Base-by-base conservation (phyloP, 495 filamentous ascomycete genomes). In the Aspergillus biplanus region DNA sequence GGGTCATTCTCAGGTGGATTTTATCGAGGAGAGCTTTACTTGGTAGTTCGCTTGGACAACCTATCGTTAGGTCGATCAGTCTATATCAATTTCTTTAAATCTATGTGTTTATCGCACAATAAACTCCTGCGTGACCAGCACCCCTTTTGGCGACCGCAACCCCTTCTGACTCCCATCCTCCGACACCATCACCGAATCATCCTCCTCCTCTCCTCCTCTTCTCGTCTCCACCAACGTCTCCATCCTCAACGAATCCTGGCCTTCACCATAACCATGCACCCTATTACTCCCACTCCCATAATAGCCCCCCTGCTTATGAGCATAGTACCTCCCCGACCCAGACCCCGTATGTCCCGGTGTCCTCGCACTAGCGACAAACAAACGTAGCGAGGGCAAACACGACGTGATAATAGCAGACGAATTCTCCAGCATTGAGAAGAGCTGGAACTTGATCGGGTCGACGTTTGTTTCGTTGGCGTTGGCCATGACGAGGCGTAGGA, bases 381-480 rank as follows among this genome's bases (percentile, higher is more conserved):
- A 16, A 15, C 46, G 12, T 8, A 49, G 18, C 15, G 46, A 15
- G 13, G 46, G 46, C 7, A 49, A 16, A 49, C 46, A 49, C n/a
- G 46, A 49, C 2, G 46, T 49, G 46, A 49, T 49, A 16, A 49
- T 49, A 5, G 46, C 46, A 7, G 46, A 49, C 13, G 46, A 16
- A 18, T 49, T 49, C 18, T 49, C 46, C 5, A 49, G 46, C 46
- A 49, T 49, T 3, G 46, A 49, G 18, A 49, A 49, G 15, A 49
- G 15, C 18, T 49, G 46, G 46, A 49, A 49, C 18, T 49, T 49
- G 46, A 49, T 49, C 46, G 46, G 46, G 46, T 49, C 46, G 46
- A 49, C 46, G 15, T 49, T 49, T 49, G 15, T n/a, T 18, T 49
- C 46, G 15, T 49, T 49, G 15, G 46, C 46, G 46, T 49, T 49